Base-by-base conservation (phyloP, 2,329 filamentous ascomycete genomes). In the Cladosporium halotolerans region DNA sequence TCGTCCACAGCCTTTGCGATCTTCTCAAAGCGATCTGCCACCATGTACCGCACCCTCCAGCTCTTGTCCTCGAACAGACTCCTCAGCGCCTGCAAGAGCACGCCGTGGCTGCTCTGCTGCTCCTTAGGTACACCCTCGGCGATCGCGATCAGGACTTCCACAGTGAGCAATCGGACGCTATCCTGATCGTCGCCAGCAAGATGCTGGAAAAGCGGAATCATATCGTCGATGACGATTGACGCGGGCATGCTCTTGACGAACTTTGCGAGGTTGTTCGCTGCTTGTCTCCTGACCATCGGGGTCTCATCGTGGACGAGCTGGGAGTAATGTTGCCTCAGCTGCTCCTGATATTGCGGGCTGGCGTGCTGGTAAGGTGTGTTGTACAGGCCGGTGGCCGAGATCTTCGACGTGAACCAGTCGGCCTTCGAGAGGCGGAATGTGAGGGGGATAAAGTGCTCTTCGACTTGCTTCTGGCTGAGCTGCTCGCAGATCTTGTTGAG, bases 391-490 rank as follows among this genome's bases (percentile, higher is more conserved):
- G 92, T 96, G 58, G 92, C 93, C 32, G 93, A 99, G 60, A 99
- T 93, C 77, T 97, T 99, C 60, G 93, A 97, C 54, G 93, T 99
- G 74, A 99, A 99, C 93, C 93, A 99, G 76, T 99, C 93, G 74
- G 93, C 93, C 81, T 97, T 99, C 61, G 93, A 95, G 57, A 99
- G 88, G 69, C 93, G 89, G 68, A 95, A 83, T 56, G 91, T 91
- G 68, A 99, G 85, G 58, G 93, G 93, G 63, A 99, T 92, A 76
- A 97, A 97, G 74, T 91, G 88, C 67, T 96, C 89, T 78, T 99
- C 93, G 69, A 97, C 86, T 77, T 99, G 93, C 72, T 89, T 82
- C 64, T 89, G 78, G 47, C 90, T 95, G 53, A 99, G 81, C 70
- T 96, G 84, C 68, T 85, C 83, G 81, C 93, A 97, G 72, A 99